phyloP scores from a whole-genome alignment of 2,329 filamentous ascomycete genomes.

The Aspergillus amoenus region DNA sequence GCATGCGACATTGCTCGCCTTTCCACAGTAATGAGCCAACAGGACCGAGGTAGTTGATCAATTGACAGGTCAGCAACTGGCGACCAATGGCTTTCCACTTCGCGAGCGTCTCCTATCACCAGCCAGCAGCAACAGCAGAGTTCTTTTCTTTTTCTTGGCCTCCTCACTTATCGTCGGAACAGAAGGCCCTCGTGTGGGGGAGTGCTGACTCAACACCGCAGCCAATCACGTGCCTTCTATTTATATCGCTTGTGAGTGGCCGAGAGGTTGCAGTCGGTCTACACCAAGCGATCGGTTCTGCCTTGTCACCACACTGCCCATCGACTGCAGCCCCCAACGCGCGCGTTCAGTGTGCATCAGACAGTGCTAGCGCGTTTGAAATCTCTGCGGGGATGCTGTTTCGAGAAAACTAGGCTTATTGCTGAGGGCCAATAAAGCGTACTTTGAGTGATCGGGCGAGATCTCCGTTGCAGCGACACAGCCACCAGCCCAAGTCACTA shows the following conservation, averaged over 20 bases:
- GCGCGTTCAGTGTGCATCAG: not conserved
- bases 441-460: constrained; percentile 7
- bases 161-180: constrained; percentile 5
- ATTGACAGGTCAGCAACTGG: not conserved
- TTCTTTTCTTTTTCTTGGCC: constrained; percentile 2
- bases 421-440: constrained; percentile 5
- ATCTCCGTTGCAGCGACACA: constrained; percentile 22
- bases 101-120: not conserved
- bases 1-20: constrained; percentile 5
- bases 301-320: not conserved
- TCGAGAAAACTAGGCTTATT: constrained; percentile 1
- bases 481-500: constrained; percentile 20
- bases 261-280: not conserved
- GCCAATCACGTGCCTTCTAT: constrained; percentile 20
- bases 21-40: not conserved
- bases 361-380: constrained; percentile 6
- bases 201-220: constrained; percentile 15
- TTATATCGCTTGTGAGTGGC: constrained; percentile 12
- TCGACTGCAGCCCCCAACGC: not conserved
- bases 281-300: not conserved
- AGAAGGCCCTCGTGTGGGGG: constrained; percentile 11
- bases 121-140: not conserved
- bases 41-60: not conserved
- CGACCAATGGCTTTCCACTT: not conserved
- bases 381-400: constrained; percentile 5